phyloP scores from a whole-genome alignment of 2,329 filamentous ascomycete species.

The Ciborinia camelliae region DNA sequence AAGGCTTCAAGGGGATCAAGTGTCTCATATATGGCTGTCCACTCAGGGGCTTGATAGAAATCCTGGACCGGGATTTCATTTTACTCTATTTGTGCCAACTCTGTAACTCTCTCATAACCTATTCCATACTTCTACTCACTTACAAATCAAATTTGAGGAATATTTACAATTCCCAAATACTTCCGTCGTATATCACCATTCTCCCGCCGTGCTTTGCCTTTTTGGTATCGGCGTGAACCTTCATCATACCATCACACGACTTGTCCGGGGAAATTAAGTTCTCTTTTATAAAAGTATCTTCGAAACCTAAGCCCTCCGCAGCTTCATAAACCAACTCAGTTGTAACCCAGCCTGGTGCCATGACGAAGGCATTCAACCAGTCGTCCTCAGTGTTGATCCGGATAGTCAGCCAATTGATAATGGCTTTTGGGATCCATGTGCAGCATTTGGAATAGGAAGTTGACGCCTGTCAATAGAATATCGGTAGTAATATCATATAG shows the following conservation, averaged over 20 bases:
- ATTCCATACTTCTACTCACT: neutral
- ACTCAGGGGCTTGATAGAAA: too few species aligned
- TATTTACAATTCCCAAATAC: neutral
- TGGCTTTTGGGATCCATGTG: slow-evolving; percentile 38
- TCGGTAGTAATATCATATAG: slow-evolving; percentile 14
- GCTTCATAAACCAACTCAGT: neutral
- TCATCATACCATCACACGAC: too few species aligned
- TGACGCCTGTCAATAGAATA: slow-evolving; percentile 14
- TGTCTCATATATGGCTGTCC: too few species aligned
- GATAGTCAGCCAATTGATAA: slow-evolving; percentile 37
- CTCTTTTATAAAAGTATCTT: neutral
- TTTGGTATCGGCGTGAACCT: neutral
- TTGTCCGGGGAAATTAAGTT: neutral
- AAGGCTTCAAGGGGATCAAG: too few species aligned
- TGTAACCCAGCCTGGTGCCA: neutral
- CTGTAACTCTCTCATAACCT: neutral
- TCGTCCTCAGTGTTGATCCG: slow-evolving; percentile 30
- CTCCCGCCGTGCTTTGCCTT: neutral
- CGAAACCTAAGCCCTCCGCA: neutral
- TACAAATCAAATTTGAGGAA: neutral
- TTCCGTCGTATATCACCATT: neutral
- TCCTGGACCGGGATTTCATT: too few species aligned
- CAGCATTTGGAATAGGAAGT: slow-evolving; percentile 26
- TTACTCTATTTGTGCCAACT: neutral
- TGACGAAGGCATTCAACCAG: slow-evolving; percentile 28